Base-by-base conservation (phyloP, 2,329 filamentous ascomycete species). In the Ophiocordyceps unilateralis region DNA sequence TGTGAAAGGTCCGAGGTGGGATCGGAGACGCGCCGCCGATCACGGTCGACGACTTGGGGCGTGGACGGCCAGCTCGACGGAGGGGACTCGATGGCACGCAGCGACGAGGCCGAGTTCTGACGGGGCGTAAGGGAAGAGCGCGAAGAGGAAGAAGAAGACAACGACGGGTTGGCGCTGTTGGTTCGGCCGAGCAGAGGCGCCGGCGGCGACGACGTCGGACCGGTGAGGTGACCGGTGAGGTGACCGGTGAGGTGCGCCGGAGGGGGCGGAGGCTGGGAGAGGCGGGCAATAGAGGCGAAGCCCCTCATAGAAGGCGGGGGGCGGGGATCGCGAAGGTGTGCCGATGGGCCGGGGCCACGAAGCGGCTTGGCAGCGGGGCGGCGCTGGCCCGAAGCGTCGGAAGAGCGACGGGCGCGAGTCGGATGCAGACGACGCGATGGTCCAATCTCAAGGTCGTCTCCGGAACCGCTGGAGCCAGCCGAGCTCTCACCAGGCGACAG, bases 401-500 rank as follows among this genome's bases (percentile, higher is more conserved):
- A 60, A 8, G 49, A 51, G 10, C 51, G 49, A 19, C 56, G 55
- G 26, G 49, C 50, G 40, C 53, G 53, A 43, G 53, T 54, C 12
- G 55, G 55, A 32, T 57, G 55, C 22, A 50, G 41, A 36, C 48
- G 53, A 45, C 48, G 48, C 1, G 45, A 20, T 8, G 48, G 24
- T 48, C 45, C n/a, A 43, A 65, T 64, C 49, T 66, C 63, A 34
- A 64, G 50, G 30, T 60, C 63, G 36, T 64, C 63, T 49, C 57
- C 61, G 12, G 64, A 64, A 48, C 57, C 61, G 41, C 51, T 58
- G 15, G 62, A 65, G 41, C 55, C 57, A 44, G 53, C 53, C 15
- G 58, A 61, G 50, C 63, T 67, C 42, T 57, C 58, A 17, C 44
- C 32, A 4, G 47, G 46, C 30, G 46, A 49, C 26, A 36, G n/a